Percentiles rank a stretch among this genome's conserved stretches.
phyloP scores from a whole-genome alignment of 2,329 filamentous ascomycete genomes.

The Elsinoe arachidis region DNA sequence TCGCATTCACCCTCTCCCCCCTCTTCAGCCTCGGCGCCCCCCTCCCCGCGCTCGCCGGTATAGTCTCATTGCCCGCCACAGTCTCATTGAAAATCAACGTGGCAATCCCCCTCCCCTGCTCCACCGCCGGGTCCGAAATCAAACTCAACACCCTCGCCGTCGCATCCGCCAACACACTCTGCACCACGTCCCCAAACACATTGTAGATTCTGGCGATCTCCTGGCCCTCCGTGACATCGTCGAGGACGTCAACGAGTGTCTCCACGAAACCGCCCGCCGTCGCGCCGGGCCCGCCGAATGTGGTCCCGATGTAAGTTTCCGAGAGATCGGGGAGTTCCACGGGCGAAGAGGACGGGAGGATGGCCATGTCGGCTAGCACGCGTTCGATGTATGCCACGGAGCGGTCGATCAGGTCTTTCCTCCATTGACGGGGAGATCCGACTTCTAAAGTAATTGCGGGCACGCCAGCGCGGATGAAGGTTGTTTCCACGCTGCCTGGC shows the following conservation, averaged over 20 bases:
- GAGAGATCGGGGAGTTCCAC: not conserved
- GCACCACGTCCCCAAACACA: slow-evolving; percentile 4
- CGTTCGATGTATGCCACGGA: slow-evolving; percentile 26
- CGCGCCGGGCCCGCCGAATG: not conserved
- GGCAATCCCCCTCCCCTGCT: slow-evolving; percentile 6
- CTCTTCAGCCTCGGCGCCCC: not conserved
- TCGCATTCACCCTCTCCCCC: not conserved
- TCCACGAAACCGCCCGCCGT: slow-evolving; percentile 6
- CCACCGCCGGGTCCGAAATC: slow-evolving; percentile 1
- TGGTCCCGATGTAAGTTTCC: slow-evolving; percentile 1
- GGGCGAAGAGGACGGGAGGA: slow-evolving; percentile 7
- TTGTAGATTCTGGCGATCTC: slow-evolving; percentile 5
- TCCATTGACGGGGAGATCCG: slow-evolving; percentile 32
- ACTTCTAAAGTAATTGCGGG: slow-evolving; percentile 33
- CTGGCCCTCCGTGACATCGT: slow-evolving; percentile 4
- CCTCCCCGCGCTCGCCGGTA: not conserved
- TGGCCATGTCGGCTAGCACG: slow-evolving; percentile 23
- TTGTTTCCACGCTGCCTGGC: slow-evolving; percentile 33
- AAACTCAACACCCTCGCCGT: slow-evolving; percentile 4
- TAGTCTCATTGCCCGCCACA: not conserved
- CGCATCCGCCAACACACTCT: slow-evolving; percentile 2
- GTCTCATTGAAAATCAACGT: slow-evolving; percentile 5
- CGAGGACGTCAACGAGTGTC: slow-evolving; percentile 8
- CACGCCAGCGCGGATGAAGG: slow-evolving; percentile 28
- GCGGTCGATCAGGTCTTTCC: slow-evolving; percentile 28